These are phyloP conservation scores for Heimioporus punctisporus DNA, from an alignment of 1,284 basidiomycete species.

Conservation along the genomic window DNA sequence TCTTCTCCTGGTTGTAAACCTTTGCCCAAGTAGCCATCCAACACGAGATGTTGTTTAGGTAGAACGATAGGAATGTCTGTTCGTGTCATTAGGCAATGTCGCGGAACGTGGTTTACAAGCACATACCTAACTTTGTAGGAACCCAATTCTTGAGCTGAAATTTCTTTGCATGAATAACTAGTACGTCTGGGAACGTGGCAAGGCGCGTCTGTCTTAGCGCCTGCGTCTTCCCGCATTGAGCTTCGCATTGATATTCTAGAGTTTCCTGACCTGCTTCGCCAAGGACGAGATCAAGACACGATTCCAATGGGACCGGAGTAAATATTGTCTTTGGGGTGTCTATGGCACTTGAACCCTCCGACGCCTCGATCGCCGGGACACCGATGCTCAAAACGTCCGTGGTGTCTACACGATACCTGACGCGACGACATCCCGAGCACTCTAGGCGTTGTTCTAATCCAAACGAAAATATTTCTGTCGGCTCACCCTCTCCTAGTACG, in stretches of 20 bases:
- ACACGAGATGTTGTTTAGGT: conserved; percentile 62
- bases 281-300: conserved; percentile 72
- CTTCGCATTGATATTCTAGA: conserved; percentile 69
- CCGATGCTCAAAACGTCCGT: conserved; percentile 83
- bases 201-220: conserved; percentile 73
- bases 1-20: conserved; percentile 80
- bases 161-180: conserved; percentile 92
- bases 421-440: conserved; percentile 82
- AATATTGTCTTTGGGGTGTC: conserved; percentile 56
- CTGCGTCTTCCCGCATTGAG: conserved; percentile 41
- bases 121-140: conserved; percentile 88
- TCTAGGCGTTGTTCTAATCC: conserved; percentile 87
- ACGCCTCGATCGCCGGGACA: conserved; percentile 55
- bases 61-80: conserved; percentile 88
- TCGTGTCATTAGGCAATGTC: background rate
- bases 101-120: background rate
- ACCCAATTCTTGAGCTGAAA: conserved; percentile 99
- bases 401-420: conserved; percentile 86
- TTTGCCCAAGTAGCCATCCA: conserved; percentile 73
- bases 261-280: conserved; percentile 54
- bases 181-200: conserved; percentile 86
- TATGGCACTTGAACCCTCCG: conserved; percentile 34
- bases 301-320: conserved; percentile 67
- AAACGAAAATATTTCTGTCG: conserved; percentile 82
- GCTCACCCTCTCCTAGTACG: conserved; percentile 42